phyloP scores from a whole-genome alignment of 169 alveolate genomes.

The Plasmodium fragile region DNA sequence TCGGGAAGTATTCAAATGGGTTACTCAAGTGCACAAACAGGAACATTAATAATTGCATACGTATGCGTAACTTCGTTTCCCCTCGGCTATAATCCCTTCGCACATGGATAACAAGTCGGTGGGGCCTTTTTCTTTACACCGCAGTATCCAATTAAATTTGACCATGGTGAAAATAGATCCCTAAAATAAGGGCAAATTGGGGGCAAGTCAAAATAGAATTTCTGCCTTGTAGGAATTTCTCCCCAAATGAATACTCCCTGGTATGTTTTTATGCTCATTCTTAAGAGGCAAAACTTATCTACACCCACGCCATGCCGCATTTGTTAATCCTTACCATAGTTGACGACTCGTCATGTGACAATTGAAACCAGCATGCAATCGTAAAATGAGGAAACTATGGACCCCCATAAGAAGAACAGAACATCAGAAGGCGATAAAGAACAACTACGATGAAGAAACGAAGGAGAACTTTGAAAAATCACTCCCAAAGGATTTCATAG shows the following conservation, averaged over 20 bases:
- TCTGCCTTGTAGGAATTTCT: not conserved
- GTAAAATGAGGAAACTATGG: conserved; percentile 77
- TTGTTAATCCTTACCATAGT: not conserved
- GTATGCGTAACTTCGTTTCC: not conserved
- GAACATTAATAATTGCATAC: not conserved
- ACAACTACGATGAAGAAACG: conserved; percentile 66
- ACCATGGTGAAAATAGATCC: not conserved
- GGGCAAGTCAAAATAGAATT: not conserved
- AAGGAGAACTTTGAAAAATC: conserved; percentile 74
- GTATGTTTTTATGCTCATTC: not conserved
- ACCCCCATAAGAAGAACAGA: conserved; percentile 78
- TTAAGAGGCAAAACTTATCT: not conserved
- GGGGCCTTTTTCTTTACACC: not conserved
- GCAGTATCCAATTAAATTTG: not conserved
- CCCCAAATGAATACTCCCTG: not conserved
- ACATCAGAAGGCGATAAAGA: conserved; percentile 66
- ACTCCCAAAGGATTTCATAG: conserved; percentile 65
- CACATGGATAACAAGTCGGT: not conserved
- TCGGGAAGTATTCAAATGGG: not conserved
- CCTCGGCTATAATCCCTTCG: not conserved
- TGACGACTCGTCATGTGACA: not conserved
- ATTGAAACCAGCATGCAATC: not conserved
- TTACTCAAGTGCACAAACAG: not conserved
- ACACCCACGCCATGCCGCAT: not conserved
- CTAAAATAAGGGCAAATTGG: not conserved